phyloP scores from a whole-genome alignment of 2,329 filamentous ascomycete species.

The Podosphaera xanthii region DNA sequence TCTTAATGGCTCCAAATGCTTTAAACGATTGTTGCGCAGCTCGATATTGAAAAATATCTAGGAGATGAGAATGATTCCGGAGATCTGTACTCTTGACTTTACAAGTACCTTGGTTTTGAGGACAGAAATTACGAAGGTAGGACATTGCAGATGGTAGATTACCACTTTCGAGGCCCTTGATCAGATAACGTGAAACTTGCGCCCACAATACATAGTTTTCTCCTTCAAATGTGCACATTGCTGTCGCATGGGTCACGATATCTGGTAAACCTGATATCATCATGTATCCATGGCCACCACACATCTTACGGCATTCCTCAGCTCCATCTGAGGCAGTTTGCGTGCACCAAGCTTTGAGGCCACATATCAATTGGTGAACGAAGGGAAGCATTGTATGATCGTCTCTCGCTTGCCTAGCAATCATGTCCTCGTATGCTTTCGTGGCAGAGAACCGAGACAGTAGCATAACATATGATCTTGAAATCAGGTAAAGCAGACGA shows the following conservation, averaged over 20 bases:
- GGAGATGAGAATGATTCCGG: background rate
- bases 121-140: constrained; percentile 1
- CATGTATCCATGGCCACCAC: constrained; percentile 20
- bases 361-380: constrained; percentile 13
- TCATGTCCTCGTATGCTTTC: background rate
- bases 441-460: constrained; percentile 6
- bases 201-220: constrained; percentile 22
- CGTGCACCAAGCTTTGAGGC: constrained; percentile 14
- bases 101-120: background rate
- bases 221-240: constrained; percentile 17
- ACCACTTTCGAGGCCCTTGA: constrained; percentile 5
- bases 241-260: constrained; percentile 14
- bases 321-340: constrained; percentile 13
- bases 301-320: constrained; percentile 18
- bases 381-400: constrained; percentile 7
- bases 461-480: constrained; percentile 13
- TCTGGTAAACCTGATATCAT: constrained; percentile 16
- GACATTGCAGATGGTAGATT: constrained; percentile 3
- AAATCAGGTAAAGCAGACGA: constrained; percentile 12
- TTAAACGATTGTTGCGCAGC: background rate
- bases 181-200: constrained; percentile 15
- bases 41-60: constrained; percentile 3
- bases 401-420: constrained; percentile 1
- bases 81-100: constrained; percentile 1
- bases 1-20: constrained; percentile 1